Base-by-base conservation (phyloP, 2,329 filamentous ascomycete species). In the Xylaria sp. region DNA sequence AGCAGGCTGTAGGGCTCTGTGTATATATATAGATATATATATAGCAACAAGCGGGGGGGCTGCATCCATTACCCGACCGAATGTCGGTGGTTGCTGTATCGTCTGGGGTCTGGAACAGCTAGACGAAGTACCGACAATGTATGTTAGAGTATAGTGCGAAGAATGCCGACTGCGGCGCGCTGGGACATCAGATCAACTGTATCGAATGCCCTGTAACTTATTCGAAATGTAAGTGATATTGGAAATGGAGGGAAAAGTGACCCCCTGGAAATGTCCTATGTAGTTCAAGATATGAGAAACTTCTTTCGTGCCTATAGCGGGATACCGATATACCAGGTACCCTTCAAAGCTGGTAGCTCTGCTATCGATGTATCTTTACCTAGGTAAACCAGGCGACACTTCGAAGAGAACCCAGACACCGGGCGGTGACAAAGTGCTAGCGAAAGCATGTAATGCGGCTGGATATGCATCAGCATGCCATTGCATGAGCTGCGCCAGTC, bases 1-100 rank as follows among this genome's bases (percentile, higher is more conserved):
- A 37, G 7, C 28, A 20, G 28, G 7, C 52, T 55, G 15, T 10
- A n/a, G 51, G 25, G 12, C 51, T n/a, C 28, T 8, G 51, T 6
- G 28, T 46, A n/a, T 46, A 46, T 46, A n/a, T n/a, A 34, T 54
- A 54, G 34, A 34, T 34, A 37, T 9, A 34, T 54, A 54, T 54
- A n/a, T 34, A 34, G 3, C 28, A 34, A 54, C 28, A 18, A 54
- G 28, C 31, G 25, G 51, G 51, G 51, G 25, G 34, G 31, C 18
- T 54, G 18, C 28, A 54, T 28, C 6, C 9, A 34, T 34, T n/a
- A 54, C n/a, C 34, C 25, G 15, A 54, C 28, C 51, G 28, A 28
- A n/a, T 54, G 28, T 54, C 51, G 51, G 51, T 34, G 28, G 13
- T 9, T 18, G 18, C 28, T 54, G 25, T 18, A 34, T 18, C 13